These are phyloP conservation scores for Hypoxylon sp. DNA, from an alignment of 2,329 filamentous ascomycete species.

Conservation along the genomic window DNA sequence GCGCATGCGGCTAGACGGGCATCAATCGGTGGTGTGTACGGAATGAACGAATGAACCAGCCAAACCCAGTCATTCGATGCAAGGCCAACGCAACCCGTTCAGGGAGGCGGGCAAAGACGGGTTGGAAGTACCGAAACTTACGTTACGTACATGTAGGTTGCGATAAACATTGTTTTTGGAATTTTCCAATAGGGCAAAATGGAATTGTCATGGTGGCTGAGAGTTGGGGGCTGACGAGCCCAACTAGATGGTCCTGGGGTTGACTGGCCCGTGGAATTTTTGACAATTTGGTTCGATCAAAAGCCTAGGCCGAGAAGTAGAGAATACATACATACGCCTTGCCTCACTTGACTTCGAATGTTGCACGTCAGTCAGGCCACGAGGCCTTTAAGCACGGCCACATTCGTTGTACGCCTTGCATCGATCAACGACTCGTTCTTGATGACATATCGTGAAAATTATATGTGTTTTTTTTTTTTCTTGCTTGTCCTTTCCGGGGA, in stretches of 20 bases:
- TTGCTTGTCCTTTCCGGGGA: constrained; percentile 17
- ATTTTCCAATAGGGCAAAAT: constrained; percentile 37
- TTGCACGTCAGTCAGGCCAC: constrained; percentile 43
- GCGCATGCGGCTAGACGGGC: constrained; percentile 39
- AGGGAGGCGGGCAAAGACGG: constrained; percentile 38
- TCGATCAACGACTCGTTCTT: constrained; percentile 30
- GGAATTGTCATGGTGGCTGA: constrained; percentile 43
- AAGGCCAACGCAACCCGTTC: constrained; percentile 54
- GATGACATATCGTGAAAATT: constrained; percentile 32
- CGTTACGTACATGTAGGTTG: constrained; percentile 13
- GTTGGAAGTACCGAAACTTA: constrained; percentile 30
- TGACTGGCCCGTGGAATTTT: constrained; percentile 49
- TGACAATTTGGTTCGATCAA: constrained; percentile 43
- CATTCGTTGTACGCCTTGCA: constrained; percentile 40
- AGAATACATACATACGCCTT: constrained; percentile 47
- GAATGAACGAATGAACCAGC: constrained; percentile 47
- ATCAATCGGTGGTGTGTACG: constrained; percentile 42
- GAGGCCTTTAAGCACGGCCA: constrained; percentile 42
- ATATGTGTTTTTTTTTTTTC: constrained; percentile 18
- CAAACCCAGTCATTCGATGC: constrained; percentile 54
- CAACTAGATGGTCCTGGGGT: constrained; percentile 50
- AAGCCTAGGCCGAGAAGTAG: constrained; percentile 40
- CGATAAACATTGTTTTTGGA: constrained; percentile 24
- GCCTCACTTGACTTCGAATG: constrained; percentile 53
- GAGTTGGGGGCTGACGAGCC: constrained; percentile 49